Conservation (phyloP, 2,329 filamentous ascomycete species). For the Furcasterigmium furcatum region DNA sequence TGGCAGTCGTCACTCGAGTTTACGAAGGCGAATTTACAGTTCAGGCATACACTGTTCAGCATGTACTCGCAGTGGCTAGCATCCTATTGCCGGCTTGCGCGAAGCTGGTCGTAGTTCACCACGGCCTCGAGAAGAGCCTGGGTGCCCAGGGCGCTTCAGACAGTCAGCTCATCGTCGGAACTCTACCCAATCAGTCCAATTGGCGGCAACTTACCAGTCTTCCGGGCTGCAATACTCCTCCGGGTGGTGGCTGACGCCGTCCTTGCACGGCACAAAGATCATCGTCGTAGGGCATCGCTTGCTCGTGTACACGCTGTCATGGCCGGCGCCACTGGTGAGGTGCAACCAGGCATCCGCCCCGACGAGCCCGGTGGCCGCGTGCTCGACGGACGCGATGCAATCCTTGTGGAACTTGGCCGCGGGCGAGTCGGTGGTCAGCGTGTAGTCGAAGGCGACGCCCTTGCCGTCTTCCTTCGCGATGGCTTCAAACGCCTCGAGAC, state of each 20-base stretch:
- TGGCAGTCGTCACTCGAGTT: too few relatives aligned
- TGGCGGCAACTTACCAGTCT: slow-evolving; percentile 37
- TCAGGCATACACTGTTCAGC: too few relatives aligned
- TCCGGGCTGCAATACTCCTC: slow-evolving; percentile 58
- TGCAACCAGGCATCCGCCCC: slow-evolving; percentile 33
- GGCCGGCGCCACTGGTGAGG: slow-evolving; percentile 39
- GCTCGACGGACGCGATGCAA: slow-evolving; percentile 64
- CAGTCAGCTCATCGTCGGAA: background rate
- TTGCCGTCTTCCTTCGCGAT: slow-evolving; percentile 20
- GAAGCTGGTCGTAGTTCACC: slow-evolving; percentile 11
- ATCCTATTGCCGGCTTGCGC: background rate
- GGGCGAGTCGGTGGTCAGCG: slow-evolving; percentile 57
- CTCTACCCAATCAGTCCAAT: background rate
- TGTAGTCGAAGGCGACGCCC: slow-evolving; percentile 49
- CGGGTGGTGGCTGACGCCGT: slow-evolving; percentile 63
- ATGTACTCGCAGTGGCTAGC: background rate
- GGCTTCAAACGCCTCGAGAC: slow-evolving; percentile 16
- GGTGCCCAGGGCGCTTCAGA: slow-evolving; percentile 12
- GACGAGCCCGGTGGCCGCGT: slow-evolving; percentile 55
- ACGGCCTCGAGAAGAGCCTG: slow-evolving; percentile 16
- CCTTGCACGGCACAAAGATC: slow-evolving; percentile 63
- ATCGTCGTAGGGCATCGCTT: slow-evolving; percentile 59
- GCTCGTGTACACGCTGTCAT: slow-evolving; percentile 56
- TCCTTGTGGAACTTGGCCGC: slow-evolving; percentile 64
- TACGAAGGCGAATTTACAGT: too few relatives aligned